A percentile compares a stretch with the other conserved stretches of the same genome.
Evolutionary conservation across 2,329 filamentous ascomycete genomes (phyloP).

Genomic region (Alternaria tenuissima): DNA sequence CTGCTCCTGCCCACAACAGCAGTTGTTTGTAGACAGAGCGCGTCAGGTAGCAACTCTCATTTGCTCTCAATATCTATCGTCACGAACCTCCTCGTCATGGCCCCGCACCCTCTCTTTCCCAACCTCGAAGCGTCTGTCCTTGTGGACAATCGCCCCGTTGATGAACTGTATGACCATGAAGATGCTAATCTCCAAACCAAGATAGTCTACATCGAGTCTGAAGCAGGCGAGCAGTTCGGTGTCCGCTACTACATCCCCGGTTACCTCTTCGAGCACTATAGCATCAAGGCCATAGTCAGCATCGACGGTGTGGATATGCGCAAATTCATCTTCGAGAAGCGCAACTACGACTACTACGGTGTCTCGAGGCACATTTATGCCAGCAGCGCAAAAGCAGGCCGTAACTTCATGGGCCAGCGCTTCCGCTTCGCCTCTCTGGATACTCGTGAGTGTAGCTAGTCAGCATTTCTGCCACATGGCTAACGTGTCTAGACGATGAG

Average conservation of each 20-base stretch:
- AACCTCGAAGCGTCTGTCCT: slow-evolving; percentile 19
- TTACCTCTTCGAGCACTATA: slow-evolving; percentile 3
- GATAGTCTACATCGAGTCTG: slow-evolving; percentile 14
- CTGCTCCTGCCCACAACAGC: not conserved
- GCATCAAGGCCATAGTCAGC: slow-evolving; percentile 8
- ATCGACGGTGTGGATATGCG: slow-evolving; percentile 15
- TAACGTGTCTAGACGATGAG: not conserved
- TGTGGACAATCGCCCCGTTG: slow-evolving; percentile 12
- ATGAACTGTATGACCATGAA: slow-evolving; percentile 16
- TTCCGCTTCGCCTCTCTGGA: slow-evolving; percentile 10
- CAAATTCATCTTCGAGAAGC: slow-evolving; percentile 1
- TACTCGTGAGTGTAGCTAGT: slow-evolving; percentile 4
- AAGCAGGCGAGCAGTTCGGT: slow-evolving; percentile 11
- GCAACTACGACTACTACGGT: not conserved
- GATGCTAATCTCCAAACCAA: not conserved
- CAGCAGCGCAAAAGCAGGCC: not conserved
- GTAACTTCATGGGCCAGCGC: slow-evolving; percentile 2
- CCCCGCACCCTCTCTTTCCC: slow-evolving; percentile 8
- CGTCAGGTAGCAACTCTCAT: not conserved
- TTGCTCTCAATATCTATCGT: not conserved
- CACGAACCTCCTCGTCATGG: slow-evolving; percentile 14
- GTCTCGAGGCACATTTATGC: not conserved
- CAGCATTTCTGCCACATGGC: not conserved
- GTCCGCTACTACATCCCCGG: slow-evolving; percentile 11
- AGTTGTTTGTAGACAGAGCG: not conserved